Evolutionary conservation across 1,284 basidiomycete species (phyloP).

Genomic region (Microbotryum violaceum): DNA sequence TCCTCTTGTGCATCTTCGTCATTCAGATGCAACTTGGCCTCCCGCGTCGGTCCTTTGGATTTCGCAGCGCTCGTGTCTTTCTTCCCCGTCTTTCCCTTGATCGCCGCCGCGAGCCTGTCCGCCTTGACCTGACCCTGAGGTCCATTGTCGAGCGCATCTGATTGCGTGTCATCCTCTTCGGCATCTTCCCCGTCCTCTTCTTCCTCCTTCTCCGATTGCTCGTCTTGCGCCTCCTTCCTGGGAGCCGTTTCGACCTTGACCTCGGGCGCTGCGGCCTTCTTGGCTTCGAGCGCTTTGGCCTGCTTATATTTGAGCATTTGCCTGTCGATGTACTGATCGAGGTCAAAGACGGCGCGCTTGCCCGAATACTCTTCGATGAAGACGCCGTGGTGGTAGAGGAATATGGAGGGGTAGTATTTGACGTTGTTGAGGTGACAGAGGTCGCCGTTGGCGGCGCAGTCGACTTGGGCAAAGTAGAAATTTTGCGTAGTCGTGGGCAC

Average conservation of each 20-base stretch:
- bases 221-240: neutral
- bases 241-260: conserved; percentile 28
- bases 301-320: conserved; percentile 46
- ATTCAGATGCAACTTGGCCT: conserved; percentile 7
- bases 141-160: neutral
- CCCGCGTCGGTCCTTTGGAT: conserved; percentile 6
- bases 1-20: neutral
- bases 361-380: conserved; percentile 55
- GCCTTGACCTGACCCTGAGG: neutral
- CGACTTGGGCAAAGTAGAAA: conserved; percentile 72
- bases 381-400: conserved; percentile 61
- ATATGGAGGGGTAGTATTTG: conserved; percentile 69
- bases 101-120: neutral
- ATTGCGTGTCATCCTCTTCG: neutral
- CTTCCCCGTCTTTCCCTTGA: neutral
- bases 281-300: conserved; percentile 37
- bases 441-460: conserved; percentile 76
- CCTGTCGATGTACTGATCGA: conserved; percentile 50
- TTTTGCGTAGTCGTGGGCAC: conserved; percentile 49
- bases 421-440: conserved; percentile 64
- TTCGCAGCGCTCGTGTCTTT: neutral
- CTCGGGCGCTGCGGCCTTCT: conserved; percentile 37
- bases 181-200: conserved; percentile 1
- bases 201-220: neutral
- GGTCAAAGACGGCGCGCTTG: conserved; percentile 48